These are phyloP conservation scores for Chaetomiaceae sp. DNA, from an alignment of 2,329 filamentous ascomycete genomes.

Conservation along the genomic window DNA sequence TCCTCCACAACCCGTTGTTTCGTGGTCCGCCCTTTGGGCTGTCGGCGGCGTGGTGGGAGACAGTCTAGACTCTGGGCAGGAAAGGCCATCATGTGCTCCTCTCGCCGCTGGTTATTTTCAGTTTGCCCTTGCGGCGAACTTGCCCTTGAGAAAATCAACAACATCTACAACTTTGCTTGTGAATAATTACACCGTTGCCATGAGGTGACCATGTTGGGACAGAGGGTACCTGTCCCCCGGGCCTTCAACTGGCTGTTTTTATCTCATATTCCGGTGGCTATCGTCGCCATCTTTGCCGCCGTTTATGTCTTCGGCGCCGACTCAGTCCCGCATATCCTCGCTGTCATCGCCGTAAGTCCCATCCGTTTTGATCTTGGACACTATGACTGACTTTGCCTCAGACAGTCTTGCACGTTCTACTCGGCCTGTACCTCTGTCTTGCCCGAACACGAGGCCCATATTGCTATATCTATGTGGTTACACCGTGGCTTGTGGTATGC, in stretches of 20 bases:
- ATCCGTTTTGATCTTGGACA: no score
- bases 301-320: constrained; percentile 20
- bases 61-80: background rate
- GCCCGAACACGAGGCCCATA: constrained; percentile 7
- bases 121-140: no score
- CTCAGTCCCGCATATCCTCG: constrained; percentile 21
- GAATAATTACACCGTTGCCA: background rate
- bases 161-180: background rate
- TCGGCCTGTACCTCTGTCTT: constrained; percentile 22
- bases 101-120: no score
- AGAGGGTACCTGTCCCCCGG: background rate
- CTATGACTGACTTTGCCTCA: constrained; percentile 1
- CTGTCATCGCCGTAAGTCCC: constrained; percentile 21
- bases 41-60: background rate
- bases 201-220: constrained; percentile 2
- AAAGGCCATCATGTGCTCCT: no score
- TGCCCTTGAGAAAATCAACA: no score
- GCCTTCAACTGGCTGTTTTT: constrained; percentile 24
- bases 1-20: background rate
- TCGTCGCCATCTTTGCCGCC: constrained; percentile 23
- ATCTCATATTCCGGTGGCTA: constrained; percentile 20
- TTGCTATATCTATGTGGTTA: constrained; percentile 17
- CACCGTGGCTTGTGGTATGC: constrained; percentile 10
- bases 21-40: background rate
- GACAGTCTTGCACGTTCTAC: constrained; percentile 22